These are phyloP conservation scores for Paramecium tetraurelia DNA, from an alignment of 73 alveolate genomes.

Conservation along the genomic window DNA sequence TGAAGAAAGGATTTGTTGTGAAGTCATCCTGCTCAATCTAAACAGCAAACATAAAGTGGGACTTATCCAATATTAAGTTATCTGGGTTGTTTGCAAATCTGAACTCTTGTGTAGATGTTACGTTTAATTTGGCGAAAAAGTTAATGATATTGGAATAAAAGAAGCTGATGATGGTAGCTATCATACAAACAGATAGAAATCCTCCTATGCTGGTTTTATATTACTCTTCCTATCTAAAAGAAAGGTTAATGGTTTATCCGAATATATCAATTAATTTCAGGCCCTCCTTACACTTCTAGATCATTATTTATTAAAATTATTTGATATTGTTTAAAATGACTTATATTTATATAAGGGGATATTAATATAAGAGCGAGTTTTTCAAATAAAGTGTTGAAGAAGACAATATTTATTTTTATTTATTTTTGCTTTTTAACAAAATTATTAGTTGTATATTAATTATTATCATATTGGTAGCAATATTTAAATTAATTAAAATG, in stretches of 20 bases:
- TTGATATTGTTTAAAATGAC: neutral
- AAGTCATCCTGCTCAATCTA: slow-evolving; percentile 11
- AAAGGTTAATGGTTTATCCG: neutral
- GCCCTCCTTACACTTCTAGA: neutral
- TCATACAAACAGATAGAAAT: neutral
- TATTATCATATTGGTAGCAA: neutral
- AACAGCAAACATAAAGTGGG: slow-evolving; percentile 36
- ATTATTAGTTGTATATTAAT: neutral
- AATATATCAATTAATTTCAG: slow-evolving; percentile 1
- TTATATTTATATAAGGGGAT: neutral
- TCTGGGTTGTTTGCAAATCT: neutral
- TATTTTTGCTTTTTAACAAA: neutral
- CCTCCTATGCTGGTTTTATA: slow-evolving; percentile 32
- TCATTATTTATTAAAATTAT: neutral
- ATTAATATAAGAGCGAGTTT: no score
- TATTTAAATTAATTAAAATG: slow-evolving; percentile 13
- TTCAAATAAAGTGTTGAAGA: neutral
- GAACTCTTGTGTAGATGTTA: neutral
- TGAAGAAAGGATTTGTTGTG: neutral
- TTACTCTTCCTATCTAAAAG: neutral
- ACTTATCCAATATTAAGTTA: neutral
- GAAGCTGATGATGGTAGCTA: slow-evolving; percentile 22
- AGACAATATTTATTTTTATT: neutral
- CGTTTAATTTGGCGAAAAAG: neutral
- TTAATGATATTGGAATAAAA: neutral